Evolutionary conservation across 805 yeast species (phyloP).

Genomic region (Candida morakotiae): DNA sequence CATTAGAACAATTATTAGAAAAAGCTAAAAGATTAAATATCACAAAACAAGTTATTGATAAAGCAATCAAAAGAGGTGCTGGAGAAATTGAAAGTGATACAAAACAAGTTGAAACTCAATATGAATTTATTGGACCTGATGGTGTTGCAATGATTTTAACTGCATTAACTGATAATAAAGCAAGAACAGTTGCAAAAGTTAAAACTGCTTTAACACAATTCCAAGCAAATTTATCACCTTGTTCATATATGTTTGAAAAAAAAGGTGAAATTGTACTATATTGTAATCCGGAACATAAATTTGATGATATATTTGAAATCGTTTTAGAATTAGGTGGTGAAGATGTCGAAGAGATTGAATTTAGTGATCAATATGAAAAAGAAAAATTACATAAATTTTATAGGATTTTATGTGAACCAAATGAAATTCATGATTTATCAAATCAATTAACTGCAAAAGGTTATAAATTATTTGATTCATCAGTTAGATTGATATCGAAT

Average conservation of each 20-base stretch:
- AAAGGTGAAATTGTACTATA: slow-evolving; percentile 65
- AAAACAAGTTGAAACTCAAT: slow-evolving; percentile 51
- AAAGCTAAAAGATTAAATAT: slow-evolving; percentile 73
- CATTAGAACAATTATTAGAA: slow-evolving; percentile 74
- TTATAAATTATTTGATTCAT: slow-evolving; percentile 65
- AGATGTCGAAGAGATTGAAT: slow-evolving; percentile 59
- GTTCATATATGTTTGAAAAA: slow-evolving; percentile 70
- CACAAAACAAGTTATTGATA: slow-evolving; percentile 80
- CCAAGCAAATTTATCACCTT: slow-evolving; percentile 71
- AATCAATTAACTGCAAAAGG: slow-evolving; percentile 47
- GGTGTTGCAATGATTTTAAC: slow-evolving; percentile 85
- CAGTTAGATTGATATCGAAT: slow-evolving; percentile 63
- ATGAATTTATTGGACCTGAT: slow-evolving; percentile 92
- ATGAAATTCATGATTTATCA: slow-evolving; percentile 59
- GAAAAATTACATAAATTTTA: slow-evolving; percentile 17
- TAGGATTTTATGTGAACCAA: slow-evolving; percentile 59
- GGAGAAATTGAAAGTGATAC: slow-evolving; percentile 54
- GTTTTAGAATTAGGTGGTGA: slow-evolving; percentile 77
- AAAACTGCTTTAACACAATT: slow-evolving; percentile 70
- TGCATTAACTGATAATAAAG: slow-evolving; percentile 84
- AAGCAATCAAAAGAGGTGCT: slow-evolving; percentile 80
- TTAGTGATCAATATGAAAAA: slow-evolving; percentile 37
- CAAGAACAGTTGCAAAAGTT: slow-evolving; percentile 72
- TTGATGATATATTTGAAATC: slow-evolving; percentile 71
- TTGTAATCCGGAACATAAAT: slow-evolving; percentile 30